Conservation (phyloP, 2,329 filamentous ascomycete genomes). For the Aspergillaceae sp. region DNA sequence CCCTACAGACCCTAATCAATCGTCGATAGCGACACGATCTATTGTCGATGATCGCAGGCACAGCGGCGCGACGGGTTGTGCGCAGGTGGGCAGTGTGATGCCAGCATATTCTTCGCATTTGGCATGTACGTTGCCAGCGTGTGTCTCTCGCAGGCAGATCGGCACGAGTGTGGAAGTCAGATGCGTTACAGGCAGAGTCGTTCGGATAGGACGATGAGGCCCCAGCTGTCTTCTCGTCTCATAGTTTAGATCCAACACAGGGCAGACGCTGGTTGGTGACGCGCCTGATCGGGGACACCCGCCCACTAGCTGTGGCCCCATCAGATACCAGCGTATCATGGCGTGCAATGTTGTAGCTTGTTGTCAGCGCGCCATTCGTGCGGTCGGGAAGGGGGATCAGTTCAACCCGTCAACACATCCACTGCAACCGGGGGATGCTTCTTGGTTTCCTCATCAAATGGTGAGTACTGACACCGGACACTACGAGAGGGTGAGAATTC, state of each 20-base stretch:
- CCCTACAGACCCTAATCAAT: neutral
- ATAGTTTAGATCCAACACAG: neutral
- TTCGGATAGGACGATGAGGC: neutral
- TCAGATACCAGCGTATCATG: neutral
- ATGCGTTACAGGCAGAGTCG: neutral
- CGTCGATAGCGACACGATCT: neutral
- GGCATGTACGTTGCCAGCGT: neutral
- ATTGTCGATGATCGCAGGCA: neutral
- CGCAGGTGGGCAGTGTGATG: neutral
- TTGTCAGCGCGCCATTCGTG: neutral
- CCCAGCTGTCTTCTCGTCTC: neutral
- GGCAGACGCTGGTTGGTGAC: neutral
- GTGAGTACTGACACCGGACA: too few relatives aligned
- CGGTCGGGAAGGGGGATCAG: neutral
- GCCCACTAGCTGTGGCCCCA: neutral
- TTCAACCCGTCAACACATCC: neutral
- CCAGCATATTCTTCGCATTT: neutral
- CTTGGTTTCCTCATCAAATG: neutral
- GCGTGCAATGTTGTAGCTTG: neutral
- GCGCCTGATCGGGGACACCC: too few relatives aligned
- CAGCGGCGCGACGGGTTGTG: neutral
- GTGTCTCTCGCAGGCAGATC: neutral
- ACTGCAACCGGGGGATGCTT: neutral
- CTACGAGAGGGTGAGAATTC: neutral
- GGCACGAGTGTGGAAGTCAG: neutral